phyloP scores from a whole-genome alignment of 2,329 filamentous ascomycete species.

The Verticillium alfalfae region DNA sequence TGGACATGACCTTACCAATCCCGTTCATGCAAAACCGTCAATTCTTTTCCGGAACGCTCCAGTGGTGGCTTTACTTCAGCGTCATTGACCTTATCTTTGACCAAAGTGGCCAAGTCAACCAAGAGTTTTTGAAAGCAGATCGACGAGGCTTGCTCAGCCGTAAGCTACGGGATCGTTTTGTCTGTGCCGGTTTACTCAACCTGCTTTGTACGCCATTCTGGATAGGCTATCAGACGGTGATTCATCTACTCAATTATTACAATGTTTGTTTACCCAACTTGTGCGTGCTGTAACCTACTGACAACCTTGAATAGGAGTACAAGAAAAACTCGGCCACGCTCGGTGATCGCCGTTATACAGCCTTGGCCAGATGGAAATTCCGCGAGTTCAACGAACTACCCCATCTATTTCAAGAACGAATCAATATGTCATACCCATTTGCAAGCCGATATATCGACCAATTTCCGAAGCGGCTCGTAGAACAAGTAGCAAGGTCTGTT shows the following conservation, averaged over 20 bases:
- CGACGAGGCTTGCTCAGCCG: constrained; percentile 74
- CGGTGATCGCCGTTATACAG: constrained; percentile 85
- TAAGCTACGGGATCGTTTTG: constrained; percentile 70
- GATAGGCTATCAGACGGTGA: constrained; percentile 77
- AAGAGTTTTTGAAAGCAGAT: constrained; percentile 78
- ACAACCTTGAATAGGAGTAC: constrained; percentile 60
- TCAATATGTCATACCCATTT: constrained; percentile 93
- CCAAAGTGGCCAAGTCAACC: constrained; percentile 77
- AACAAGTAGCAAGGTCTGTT: constrained; percentile 77
- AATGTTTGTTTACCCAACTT: constrained; percentile 51
- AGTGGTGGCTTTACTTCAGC: constrained; percentile 88
- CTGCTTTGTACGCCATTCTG: constrained; percentile 82
- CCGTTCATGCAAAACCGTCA: constrained; percentile 77
- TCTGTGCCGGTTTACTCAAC: constrained; percentile 80
- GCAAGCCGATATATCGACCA: constrained; percentile 90
- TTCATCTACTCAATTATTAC: constrained; percentile 94
- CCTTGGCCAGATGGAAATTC: constrained; percentile 95
- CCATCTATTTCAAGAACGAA: constrained; percentile 82
- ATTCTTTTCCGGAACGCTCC: constrained; percentile 81
- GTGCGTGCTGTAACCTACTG: neutral
- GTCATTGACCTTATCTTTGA: constrained; percentile 95
- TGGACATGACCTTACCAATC: constrained; percentile 80
- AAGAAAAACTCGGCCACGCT: constrained; percentile 87
- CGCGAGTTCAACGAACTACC: constrained; percentile 95
- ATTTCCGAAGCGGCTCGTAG: constrained; percentile 91